phyloP scores from a whole-genome alignment of 257 asterid genomes.

The Ilex asprella region DNA sequence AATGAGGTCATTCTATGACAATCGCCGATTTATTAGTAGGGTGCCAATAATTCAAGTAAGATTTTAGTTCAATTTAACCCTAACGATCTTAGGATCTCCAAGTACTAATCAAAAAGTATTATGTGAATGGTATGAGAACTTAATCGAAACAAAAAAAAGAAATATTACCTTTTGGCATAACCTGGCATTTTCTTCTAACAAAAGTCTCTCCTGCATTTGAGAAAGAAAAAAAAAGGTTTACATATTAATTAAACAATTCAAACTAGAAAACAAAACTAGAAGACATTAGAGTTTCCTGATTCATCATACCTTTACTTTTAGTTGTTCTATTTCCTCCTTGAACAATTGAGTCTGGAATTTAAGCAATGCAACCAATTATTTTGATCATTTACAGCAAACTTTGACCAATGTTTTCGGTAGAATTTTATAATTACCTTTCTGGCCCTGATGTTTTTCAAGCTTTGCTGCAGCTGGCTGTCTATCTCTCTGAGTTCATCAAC shows the following conservation, averaged over 20 bases:
- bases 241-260: not conserved
- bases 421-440: slow-evolving; percentile 9
- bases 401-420: too few species aligned
- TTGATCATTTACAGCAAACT: too few species aligned
- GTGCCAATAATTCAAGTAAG: too few species aligned
- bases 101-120: too few species aligned
- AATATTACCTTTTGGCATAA: slow-evolving; percentile 31
- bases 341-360: slow-evolving; percentile 34
- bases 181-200: slow-evolving; percentile 31
- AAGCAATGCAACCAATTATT: too few species aligned
- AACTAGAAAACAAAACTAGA: not conserved
- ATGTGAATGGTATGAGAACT: too few species aligned
- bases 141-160: too few species aligned
- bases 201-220: slow-evolving; percentile 27
- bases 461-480: slow-evolving; percentile 7
- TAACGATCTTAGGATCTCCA: too few species aligned
- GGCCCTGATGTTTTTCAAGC: slow-evolving; percentile 12
- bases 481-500: slow-evolving; percentile 11
- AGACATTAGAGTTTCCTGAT: not conserved
- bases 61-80: too few species aligned
- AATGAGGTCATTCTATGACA: too few species aligned
- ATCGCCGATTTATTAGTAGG: too few species aligned
- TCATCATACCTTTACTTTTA: slow-evolving; percentile 31
- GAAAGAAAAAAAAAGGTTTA: not conserved
- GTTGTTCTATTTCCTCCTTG: slow-evolving; percentile 30